Evolutionary conservation across 192 early-diverging fungal genomes (phyloP).

Genomic region (Entomortierella parvispora): DNA sequence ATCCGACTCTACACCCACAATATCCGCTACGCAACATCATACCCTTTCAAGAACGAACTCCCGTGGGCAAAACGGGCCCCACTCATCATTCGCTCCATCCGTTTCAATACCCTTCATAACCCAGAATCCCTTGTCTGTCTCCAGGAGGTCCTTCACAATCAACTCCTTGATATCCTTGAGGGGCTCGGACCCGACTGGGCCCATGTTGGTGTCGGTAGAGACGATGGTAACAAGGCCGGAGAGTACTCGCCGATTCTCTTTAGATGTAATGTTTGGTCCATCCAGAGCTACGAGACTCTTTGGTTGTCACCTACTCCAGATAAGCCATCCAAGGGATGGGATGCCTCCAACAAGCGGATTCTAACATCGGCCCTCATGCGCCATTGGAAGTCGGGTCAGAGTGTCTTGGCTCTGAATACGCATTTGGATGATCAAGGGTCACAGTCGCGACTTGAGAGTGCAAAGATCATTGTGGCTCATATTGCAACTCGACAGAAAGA

Average conservation of each 20-base stretch:
- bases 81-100: conserved; percentile 17
- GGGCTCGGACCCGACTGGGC: conserved; percentile 25
- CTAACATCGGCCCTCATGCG: conserved; percentile 13
- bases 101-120: conserved; percentile 15
- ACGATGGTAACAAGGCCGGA: conserved; percentile 23
- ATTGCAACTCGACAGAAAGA: conserved; percentile 1
- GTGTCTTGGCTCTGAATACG: conserved; percentile 20
- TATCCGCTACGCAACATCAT: conserved; percentile 16
- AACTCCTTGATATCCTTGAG: conserved; percentile 29
- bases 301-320: conserved; percentile 27
- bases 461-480: conserved; percentile 14
- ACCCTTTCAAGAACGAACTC: conserved; percentile 20
- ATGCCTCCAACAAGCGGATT: conserved; percentile 21
- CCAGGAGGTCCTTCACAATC: conserved; percentile 23
- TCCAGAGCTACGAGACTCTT: conserved; percentile 2
- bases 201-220: conserved; percentile 23
- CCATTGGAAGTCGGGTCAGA: conserved; percentile 5
- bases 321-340: conserved; percentile 15
- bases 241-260: conserved; percentile 27
- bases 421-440: conserved; percentile 25
- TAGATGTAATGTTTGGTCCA: conserved; percentile 9
- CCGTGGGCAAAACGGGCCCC: conserved; percentile 19
- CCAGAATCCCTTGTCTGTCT: conserved; percentile 19
- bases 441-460: conserved; percentile 8
- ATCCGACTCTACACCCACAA: conserved; percentile 27